These are phyloP conservation scores for Ammopiptanthus mongolicus DNA, from an alignment of 306 rosid genomes.

Conservation along the genomic window DNA sequence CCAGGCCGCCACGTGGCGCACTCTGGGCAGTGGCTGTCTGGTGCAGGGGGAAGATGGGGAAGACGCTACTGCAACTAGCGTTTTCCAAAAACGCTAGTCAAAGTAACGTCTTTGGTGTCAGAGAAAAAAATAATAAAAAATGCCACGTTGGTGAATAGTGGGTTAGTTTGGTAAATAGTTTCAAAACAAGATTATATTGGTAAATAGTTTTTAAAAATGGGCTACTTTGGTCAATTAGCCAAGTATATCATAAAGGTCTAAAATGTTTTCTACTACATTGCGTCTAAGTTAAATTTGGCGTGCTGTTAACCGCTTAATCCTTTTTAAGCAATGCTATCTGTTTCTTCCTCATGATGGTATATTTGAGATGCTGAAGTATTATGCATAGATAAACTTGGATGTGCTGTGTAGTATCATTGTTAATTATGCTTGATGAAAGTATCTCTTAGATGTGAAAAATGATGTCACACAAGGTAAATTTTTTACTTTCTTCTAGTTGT, in stretches of 20 bases:
- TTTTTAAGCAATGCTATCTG: not conserved
- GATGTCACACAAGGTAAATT: not conserved
- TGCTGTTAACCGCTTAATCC: not conserved
- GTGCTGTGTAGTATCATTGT: not conserved
- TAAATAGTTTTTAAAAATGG: too few species aligned
- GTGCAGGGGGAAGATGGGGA: too few species aligned
- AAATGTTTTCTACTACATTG: not conserved
- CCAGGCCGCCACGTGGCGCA: too few species aligned
- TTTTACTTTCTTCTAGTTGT: not conserved
- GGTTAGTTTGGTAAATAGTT: too few species aligned
- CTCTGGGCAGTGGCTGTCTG: too few species aligned
- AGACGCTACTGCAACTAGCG: too few species aligned
- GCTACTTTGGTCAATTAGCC: too few species aligned
- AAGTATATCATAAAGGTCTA: not conserved
- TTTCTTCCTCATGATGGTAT: not conserved
- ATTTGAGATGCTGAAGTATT: not conserved
- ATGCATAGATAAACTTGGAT: not conserved
- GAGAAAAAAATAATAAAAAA: too few species aligned
- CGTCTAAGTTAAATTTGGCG: not conserved
- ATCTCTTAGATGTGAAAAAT: slow-evolving; percentile 15
- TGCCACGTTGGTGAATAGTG: too few species aligned
- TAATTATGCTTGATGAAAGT: not conserved
- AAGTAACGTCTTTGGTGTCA: too few species aligned
- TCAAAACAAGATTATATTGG: too few species aligned
- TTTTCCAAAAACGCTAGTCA: too few species aligned